Evolutionary conservation across 306 rosid species (phyloP).

Genomic region (Datisca glomerata): DNA sequence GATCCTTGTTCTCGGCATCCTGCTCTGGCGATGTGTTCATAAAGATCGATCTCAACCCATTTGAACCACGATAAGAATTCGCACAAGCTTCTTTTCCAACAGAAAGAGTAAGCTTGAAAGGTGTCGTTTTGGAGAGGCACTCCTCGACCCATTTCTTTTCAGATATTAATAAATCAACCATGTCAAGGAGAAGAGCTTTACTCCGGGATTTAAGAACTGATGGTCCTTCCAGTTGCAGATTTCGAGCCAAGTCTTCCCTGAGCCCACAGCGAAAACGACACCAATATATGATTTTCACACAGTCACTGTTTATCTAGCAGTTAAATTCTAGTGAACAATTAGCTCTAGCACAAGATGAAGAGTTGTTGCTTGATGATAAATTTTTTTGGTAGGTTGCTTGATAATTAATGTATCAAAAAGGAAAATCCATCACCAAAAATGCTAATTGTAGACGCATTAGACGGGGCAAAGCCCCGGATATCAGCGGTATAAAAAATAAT

Average conservation of each 20-base stretch:
- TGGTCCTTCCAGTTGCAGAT: constrained; percentile 48
- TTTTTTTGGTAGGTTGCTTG: no score
- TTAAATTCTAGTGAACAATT: no score
- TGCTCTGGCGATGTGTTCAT: constrained; percentile 7
- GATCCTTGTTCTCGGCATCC: constrained; percentile 20
- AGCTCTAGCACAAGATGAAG: no score
- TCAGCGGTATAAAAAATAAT: no score
- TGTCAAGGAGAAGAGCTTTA: constrained; percentile 34
- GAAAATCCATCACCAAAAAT: no score
- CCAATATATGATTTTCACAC: no score
- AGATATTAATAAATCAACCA: constrained; percentile 50
- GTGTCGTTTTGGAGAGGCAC: constrained; percentile 31
- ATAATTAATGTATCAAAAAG: no score
- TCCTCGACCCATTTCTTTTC: constrained; percentile 80
- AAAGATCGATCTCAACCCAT: constrained; percentile 49
- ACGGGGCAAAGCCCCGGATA: no score
- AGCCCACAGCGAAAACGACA: background rate
- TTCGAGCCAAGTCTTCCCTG: constrained; percentile 58
- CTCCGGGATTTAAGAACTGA: constrained; percentile 23
- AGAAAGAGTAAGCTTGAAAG: constrained; percentile 34
- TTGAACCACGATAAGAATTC: constrained; percentile 19
- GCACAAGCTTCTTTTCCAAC: constrained; percentile 16
- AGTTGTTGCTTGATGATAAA: no score
- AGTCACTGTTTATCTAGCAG: no score
- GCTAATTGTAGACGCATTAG: no score